Percentiles rank a stretch among this genome's conserved stretches.
phyloP scores from a whole-genome alignment of 2,329 filamentous ascomycete genomes.

The Curvularia eragrostidis region DNA sequence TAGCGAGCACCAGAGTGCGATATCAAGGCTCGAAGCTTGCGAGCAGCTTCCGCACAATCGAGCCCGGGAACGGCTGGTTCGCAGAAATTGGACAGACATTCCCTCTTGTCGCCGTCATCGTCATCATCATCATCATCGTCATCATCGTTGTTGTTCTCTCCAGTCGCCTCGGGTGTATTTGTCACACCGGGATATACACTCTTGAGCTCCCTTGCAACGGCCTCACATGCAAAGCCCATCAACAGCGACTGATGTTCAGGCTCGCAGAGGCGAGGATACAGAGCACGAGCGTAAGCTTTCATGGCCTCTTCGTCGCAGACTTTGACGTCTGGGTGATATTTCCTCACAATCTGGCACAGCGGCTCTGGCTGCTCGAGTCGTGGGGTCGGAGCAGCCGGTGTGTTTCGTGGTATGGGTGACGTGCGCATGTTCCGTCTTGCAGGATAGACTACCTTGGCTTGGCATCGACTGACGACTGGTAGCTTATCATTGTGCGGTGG shows the following conservation, averaged over 20 bases:
- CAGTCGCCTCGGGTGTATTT: background rate
- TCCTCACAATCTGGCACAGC: conserved; percentile 11
- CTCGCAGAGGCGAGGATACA: conserved; percentile 13
- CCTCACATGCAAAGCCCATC: conserved; percentile 11
- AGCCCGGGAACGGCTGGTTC: background rate
- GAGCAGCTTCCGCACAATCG: background rate
- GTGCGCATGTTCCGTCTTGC: conserved; percentile 1
- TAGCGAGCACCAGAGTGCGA: background rate
- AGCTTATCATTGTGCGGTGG: conserved; percentile 1
- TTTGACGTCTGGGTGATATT: conserved; percentile 6
- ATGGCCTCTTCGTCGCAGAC: conserved; percentile 9
- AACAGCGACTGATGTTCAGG: conserved; percentile 1
- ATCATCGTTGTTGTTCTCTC: no score
- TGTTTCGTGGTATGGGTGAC: background rate
- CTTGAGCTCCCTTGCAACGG: conserved; percentile 4
- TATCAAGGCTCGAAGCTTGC: background rate
- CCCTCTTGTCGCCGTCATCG: background rate
- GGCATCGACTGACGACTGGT: conserved; percentile 6
- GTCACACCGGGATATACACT: background rate
- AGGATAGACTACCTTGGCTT: conserved; percentile 12
- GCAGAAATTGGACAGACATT: conserved; percentile 6
- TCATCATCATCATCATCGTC: background rate
- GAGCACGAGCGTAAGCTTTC: background rate
- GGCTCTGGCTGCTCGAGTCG: background rate
- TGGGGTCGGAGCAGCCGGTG: background rate